Conservation (phyloP, 2,329 filamentous ascomycete genomes). For the Trichoderma guizhouense region DNA sequence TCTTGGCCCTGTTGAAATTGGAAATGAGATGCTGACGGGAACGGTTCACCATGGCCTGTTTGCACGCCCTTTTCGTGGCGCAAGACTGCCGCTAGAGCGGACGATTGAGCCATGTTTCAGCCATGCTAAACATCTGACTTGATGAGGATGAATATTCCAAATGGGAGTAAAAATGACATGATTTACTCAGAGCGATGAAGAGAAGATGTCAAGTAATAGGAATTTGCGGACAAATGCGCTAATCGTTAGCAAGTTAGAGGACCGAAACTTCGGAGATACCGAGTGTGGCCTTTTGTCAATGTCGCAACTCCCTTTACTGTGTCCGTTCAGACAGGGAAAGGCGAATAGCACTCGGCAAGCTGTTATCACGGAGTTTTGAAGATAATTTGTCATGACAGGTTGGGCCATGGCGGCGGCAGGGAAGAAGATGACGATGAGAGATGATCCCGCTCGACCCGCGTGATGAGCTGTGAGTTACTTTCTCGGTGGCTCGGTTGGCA, state of each 20-base stretch:
- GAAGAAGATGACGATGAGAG: not conserved
- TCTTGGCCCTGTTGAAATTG: not conserved
- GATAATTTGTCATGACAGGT: not conserved
- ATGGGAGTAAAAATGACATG: not conserved
- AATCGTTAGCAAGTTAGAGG: not conserved
- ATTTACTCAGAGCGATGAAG: not conserved
- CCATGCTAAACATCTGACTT: not conserved
- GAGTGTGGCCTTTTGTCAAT: not conserved
- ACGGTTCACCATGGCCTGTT: not conserved
- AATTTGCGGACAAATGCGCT: not conserved
- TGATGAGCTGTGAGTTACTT: constrained; percentile 19
- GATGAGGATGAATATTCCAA: not conserved
- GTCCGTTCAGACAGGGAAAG: not conserved
- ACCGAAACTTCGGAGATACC: not conserved
- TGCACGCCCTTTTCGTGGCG: not conserved
- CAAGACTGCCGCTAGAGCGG: not conserved
- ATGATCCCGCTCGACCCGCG: not conserved
- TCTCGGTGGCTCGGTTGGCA: constrained; percentile 61
- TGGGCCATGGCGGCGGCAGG: too few species aligned
- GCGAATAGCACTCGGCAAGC: not conserved
- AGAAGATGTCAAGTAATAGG: not conserved
- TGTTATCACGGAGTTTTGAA: not conserved
- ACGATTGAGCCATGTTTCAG: not conserved
- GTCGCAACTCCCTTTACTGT: not conserved
- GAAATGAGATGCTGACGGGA: not conserved